Percentiles rank a stretch among this genome's conserved stretches.
phyloP scores from a whole-genome alignment of 1,284 basidiomycete species.

The Rhodotorula sp. region DNA sequence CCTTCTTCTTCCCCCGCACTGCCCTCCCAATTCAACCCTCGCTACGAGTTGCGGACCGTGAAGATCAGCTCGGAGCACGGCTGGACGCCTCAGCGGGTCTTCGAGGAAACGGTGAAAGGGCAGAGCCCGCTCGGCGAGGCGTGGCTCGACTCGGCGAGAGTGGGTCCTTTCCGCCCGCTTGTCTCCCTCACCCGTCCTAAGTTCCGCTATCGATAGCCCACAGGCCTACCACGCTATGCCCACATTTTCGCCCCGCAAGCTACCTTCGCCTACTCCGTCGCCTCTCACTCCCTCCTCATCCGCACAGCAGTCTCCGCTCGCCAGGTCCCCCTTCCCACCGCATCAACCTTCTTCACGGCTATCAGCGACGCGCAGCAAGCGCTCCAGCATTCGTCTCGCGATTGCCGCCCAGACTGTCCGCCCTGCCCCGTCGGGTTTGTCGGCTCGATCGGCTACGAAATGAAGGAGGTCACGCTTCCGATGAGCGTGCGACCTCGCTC shows the following conservation, averaged over 20 bases:
- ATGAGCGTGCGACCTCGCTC: constrained; percentile 39
- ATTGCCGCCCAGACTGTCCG: constrained; percentile 5
- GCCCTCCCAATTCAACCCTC: background rate
- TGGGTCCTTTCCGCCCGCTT: background rate
- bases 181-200: background rate
- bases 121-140: constrained; percentile 51
- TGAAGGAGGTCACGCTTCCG: constrained; percentile 54
- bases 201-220: constrained; percentile 6
- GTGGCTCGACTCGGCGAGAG: constrained; percentile 55
- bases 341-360: background rate
- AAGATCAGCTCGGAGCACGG: constrained; percentile 31
- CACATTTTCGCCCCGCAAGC: constrained; percentile 26
- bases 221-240: constrained; percentile 32
- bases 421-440: constrained; percentile 51
- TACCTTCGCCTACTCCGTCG: constrained; percentile 20
- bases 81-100: constrained; percentile 48
- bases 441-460: constrained; percentile 58
- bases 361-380: background rate
- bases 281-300: constrained; percentile 4
- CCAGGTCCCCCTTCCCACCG: background rate
- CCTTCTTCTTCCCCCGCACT: background rate
- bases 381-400: background rate
- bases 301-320: background rate
- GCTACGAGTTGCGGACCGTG: constrained; percentile 21
- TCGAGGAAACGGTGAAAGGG: constrained; percentile 49